Evolutionary conservation across 2,329 filamentous ascomycete species (phyloP).

Genomic region (Atkinsonella texensis): DNA sequence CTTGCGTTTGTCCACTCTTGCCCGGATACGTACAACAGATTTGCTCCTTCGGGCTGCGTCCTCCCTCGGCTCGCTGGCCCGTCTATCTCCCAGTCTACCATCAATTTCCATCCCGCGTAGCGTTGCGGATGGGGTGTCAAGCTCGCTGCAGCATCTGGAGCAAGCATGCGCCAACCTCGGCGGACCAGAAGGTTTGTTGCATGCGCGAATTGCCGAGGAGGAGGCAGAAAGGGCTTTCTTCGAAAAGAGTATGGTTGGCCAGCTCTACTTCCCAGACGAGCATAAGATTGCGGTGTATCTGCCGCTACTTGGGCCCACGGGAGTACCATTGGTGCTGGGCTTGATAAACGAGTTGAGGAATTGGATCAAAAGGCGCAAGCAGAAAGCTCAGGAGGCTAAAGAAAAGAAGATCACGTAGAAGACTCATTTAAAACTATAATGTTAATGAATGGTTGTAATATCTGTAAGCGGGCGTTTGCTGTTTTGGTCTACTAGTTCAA

Average conservation of each 20-base stretch:
- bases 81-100: slow-evolving; percentile 69
- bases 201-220: slow-evolving; percentile 73
- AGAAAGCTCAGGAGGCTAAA: slow-evolving; percentile 27
- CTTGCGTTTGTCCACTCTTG: slow-evolving; percentile 71
- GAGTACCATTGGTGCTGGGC: slow-evolving; percentile 78
- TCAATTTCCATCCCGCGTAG: slow-evolving; percentile 84
- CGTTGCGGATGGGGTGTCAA: slow-evolving; percentile 75
- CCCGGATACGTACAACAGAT: slow-evolving; percentile 74
- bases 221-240: slow-evolving; percentile 94
- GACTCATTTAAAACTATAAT: background rate
- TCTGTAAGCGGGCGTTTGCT: background rate
- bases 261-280: slow-evolving; percentile 97
- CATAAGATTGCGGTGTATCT: slow-evolving; percentile 96
- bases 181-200: slow-evolving; percentile 54
- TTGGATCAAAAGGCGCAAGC: slow-evolving; percentile 37
- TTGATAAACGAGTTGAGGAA: slow-evolving; percentile 69
- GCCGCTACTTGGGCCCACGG: slow-evolving; percentile 79
- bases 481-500: too few relatives aligned
- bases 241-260: slow-evolving; percentile 97
- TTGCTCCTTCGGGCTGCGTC: slow-evolving; percentile 83
- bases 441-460: background rate
- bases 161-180: slow-evolving; percentile 63
- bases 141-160: slow-evolving; percentile 66
- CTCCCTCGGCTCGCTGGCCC: slow-evolving; percentile 83
- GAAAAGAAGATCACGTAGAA: slow-evolving; percentile 24